These are phyloP conservation scores for Silene uniflora DNA, from an alignment of 148 eudicot species.

Conservation along the genomic window DNA sequence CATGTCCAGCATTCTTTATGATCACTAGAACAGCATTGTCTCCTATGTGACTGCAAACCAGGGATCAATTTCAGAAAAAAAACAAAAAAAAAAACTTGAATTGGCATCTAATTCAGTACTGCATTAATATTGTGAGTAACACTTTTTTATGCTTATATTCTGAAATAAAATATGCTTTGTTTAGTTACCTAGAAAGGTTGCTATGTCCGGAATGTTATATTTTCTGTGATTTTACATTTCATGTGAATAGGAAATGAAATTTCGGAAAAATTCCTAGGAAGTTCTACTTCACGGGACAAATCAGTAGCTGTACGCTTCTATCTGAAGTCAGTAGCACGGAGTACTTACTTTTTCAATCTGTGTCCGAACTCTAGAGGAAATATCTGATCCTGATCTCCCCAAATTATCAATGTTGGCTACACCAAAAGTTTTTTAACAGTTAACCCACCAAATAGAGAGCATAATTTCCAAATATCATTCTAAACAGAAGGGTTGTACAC, in stretches of 20 bases:
- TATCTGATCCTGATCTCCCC: constrained; percentile 82
- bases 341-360: constrained; percentile 57
- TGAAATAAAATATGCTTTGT: no score
- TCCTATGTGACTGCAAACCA: constrained; percentile 62
- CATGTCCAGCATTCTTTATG: constrained; percentile 70
- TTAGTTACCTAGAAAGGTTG: no score
- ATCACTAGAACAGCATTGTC: constrained; percentile 56
- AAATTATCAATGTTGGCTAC: constrained; percentile 77
- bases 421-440: not conserved
- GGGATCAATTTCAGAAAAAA: not conserved
- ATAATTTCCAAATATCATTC: no score
- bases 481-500: not conserved
- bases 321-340: not conserved
- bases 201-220: no score
- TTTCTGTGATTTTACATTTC: no score
- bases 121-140: no score
- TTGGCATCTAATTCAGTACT: no score
- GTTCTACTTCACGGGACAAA: no score
- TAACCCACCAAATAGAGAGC: not conserved
- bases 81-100: no score
- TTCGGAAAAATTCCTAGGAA: no score
- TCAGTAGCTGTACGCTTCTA: not conserved
- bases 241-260: no score
- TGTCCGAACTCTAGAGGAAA: constrained; percentile 72
- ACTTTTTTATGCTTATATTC: no score